Evolutionary conservation across 208 protist genomes (phyloP), one percentile per base, ranked within the genome.

Genomic region (Angomonas ambiguus): DNA sequence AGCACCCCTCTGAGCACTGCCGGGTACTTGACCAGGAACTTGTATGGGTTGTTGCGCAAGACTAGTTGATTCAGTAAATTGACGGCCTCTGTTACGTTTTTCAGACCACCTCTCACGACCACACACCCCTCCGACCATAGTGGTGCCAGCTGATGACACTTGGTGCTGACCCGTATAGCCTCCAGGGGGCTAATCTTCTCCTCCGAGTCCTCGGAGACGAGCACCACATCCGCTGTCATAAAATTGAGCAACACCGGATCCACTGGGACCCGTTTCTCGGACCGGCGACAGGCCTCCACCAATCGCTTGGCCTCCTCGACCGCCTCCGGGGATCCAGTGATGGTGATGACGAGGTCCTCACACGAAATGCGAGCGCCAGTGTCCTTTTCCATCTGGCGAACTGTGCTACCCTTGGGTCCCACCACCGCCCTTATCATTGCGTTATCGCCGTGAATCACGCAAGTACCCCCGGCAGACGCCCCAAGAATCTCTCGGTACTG

Each of bases 61-160:
- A 79, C 58, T 18, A 85, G 72, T 62, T 83, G 68, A 58, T 75
- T 70, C 33, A 88, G 38, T 61, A 88, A 38, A 51, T 48, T 57
- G 32, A 35, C 60, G 4, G 76, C 82, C 42, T 72, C 58, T 27
- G 70, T 56, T 2, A 81, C 76, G 20, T 63, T 51, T 0, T 64
- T 58, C 5, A 57, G 51, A 6, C 71, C 35, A n/a, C 83, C 83
- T 30, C 79, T 75, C 11, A 88, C 18, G 2, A 88, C 32, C 45
- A 88, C 62, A 28, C 75, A 41, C 53, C 69, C 69, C 59, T 88
- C 79, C 8, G 62, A 33, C 8, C 71, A 68, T 6, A 83, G 55
- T 5, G 71, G 53, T 8, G 71, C 31, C 6, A 83, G 60, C 31
- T 71, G 67, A 24, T 85, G 73, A 67, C 83, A 88, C 20, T 62